A percentile compares a stretch with the other conserved stretches of the same genome.
Conservation (phyloP, 176 grass and related monocot species). For the Juncus effusus region DNA sequence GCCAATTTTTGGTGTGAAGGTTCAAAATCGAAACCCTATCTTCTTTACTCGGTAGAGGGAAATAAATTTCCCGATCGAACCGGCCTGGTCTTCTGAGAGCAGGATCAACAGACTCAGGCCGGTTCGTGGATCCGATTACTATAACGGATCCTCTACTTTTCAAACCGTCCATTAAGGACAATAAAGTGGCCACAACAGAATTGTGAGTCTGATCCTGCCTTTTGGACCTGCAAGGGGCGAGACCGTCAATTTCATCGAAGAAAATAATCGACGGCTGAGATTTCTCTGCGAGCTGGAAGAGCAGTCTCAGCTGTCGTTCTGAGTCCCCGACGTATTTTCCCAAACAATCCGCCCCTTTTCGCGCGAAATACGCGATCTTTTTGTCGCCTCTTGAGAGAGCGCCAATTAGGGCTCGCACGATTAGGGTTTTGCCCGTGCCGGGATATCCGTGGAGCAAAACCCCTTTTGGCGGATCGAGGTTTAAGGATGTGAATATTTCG, state of each 20-base stretch:
- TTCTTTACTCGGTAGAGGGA: slow-evolving; percentile 73
- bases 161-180: slow-evolving; percentile 94
- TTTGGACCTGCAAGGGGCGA: slow-evolving; percentile 82
- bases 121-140: slow-evolving; percentile 95
- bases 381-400: slow-evolving; percentile 82
- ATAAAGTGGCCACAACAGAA: slow-evolving; percentile 93
- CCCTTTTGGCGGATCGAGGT: slow-evolving; percentile 84
- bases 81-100: slow-evolving; percentile 92
- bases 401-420: slow-evolving; percentile 88
- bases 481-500: slow-evolving; percentile 71
- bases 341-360: slow-evolving; percentile 99
- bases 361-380: slow-evolving; percentile 94
- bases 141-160: slow-evolving; percentile 95
- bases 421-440: slow-evolving; percentile 95
- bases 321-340: slow-evolving; percentile 98
- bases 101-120: slow-evolving; percentile 92
- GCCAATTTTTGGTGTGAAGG: slow-evolving; percentile 88
- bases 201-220: slow-evolving; percentile 95
- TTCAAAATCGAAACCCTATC: slow-evolving; percentile 90
- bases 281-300: slow-evolving; percentile 96
- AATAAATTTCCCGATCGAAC: slow-evolving; percentile 98
- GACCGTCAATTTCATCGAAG: slow-evolving; percentile 98
- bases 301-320: slow-evolving; percentile 89
- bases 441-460: slow-evolving; percentile 93
- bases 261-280: slow-evolving; percentile 96